Base-by-base conservation (phyloP, 2,329 filamentous ascomycete genomes). In the Colletotrichum sp. region DNA sequence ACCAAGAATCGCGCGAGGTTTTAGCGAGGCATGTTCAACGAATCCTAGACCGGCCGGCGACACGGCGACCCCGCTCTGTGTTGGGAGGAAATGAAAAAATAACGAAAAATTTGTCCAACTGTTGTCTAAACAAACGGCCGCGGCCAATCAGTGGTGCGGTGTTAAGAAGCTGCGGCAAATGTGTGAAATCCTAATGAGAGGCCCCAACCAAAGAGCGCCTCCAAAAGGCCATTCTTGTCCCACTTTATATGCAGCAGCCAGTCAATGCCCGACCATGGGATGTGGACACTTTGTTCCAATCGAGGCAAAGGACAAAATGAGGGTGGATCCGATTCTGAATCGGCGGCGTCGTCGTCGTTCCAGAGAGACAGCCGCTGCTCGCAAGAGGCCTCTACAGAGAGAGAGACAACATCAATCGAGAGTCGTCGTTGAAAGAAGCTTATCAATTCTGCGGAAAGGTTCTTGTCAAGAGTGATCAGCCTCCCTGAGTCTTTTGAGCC, bases 351-450 rank as follows among this genome's bases (percentile, higher is more conserved):
- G 34, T 36, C 32, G 55, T 15, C 28, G 21, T 44, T 21, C 32
- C 30, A 28, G 26, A 28, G 57, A 52, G n/a, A 49, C 55, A 18
- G 57, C 16, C 16, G 30, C 57, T 60, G 5, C 0, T 24, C 26
- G 4, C 39, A 52, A 63, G 60, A 34, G 60, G 60, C 60, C 16
- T 52, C 44, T 52, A 16, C 10, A 64, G 21, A 39, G 60, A 24
- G 62, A 18, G 18, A 62, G 18, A 32, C 59, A 62, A 21, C 24
- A 62, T 62, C 18, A 34, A n/a, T 34, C 8, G 8, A 10, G 59
- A 32, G 0, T 39, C 63, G 69, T 57, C 63, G 73, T 76, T 64
- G 44, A 72, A 72, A 76, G 73, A 76, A 72, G 73, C 63, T 64
- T 68, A 30, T 44, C 18, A 52, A 16, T 32, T 9, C 26, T 21